A percentile compares a stretch with the other conserved stretches of the same genome.
These are phyloP conservation scores for Sherardia arvensis DNA, from an alignment of 257 asterid species.

Conservation along the genomic window DNA sequence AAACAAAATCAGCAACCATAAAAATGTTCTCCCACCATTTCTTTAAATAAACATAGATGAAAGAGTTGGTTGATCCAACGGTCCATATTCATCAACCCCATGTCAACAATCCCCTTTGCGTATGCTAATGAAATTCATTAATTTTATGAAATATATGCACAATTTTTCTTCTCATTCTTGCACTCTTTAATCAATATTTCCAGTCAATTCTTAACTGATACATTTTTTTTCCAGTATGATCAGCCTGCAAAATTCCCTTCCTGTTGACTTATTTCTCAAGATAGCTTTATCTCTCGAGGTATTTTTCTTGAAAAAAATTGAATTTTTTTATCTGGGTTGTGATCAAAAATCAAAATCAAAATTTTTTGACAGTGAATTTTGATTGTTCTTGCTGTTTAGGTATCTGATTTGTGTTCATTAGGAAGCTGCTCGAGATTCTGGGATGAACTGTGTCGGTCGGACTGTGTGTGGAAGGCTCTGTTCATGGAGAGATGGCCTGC, in stretches of 20 bases:
- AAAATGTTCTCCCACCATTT: not conserved
- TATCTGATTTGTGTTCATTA: constrained; percentile 65
- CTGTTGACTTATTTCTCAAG: constrained; percentile 60
- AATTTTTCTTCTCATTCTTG: not conserved
- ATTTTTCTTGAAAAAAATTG: constrained; percentile 8
- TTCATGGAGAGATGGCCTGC: constrained; percentile 64
- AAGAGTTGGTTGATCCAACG: not conserved
- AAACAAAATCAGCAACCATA: no score
- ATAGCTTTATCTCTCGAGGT: constrained; percentile 72
- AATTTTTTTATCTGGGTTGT: constrained; percentile 18
- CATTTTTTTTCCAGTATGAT: not conserved
- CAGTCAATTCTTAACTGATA: no score
- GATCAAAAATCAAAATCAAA: constrained; percentile 15
- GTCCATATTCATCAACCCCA: not conserved
- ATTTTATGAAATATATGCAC: not conserved
- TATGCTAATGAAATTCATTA: not conserved
- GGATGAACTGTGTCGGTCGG: constrained; percentile 71
- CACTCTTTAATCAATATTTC: not conserved
- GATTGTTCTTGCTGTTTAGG: constrained; percentile 26
- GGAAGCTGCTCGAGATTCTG: constrained; percentile 87
- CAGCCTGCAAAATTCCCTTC: constrained; percentile 39
- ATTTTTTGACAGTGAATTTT: not conserved
- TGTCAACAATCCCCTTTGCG: not conserved
- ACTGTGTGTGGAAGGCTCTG: constrained; percentile 64
- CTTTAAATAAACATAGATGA: not conserved